These are phyloP conservation scores for Lentinula boryana DNA, from an alignment of 768 basidiomycete genomes.

Conservation along the genomic window DNA sequence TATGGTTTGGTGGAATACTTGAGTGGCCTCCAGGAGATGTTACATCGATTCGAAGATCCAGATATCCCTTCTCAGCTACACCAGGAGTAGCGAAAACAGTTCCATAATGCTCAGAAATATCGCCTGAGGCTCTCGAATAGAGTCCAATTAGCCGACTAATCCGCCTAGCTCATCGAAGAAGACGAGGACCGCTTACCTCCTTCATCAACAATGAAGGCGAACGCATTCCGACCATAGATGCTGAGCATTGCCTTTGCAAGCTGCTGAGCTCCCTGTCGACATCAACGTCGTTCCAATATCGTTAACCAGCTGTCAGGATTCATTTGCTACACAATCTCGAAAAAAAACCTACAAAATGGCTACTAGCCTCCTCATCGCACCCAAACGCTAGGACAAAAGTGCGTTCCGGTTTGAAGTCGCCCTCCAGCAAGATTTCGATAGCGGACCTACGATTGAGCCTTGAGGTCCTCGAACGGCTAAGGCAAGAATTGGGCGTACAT, in stretches of 20 bases:
- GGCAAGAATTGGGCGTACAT: conserved; percentile 11
- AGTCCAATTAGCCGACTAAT: not conserved
- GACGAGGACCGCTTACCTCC: conserved; percentile 23
- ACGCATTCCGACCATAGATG: conserved; percentile 48
- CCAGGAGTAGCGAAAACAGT: conserved; percentile 35
- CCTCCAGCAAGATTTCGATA: conserved; percentile 10
- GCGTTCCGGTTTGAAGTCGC: conserved; percentile 15
- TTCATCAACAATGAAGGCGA: conserved; percentile 63
- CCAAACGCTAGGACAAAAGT: conserved; percentile 23
- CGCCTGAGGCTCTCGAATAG: conserved; percentile 8
- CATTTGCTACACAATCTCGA: not conserved
- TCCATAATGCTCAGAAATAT: conserved; percentile 21
- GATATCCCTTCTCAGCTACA: conserved; percentile 37
- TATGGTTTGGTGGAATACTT: conserved; percentile 56
- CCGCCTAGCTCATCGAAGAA: not conserved
- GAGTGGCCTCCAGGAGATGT: conserved; percentile 57
- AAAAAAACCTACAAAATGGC: conserved; percentile 18
- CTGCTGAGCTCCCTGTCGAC: conserved; percentile 31
- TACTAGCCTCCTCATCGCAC: conserved; percentile 49
- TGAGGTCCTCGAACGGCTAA: not conserved
- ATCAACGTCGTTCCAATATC: not conserved
- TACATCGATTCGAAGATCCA: conserved; percentile 34
- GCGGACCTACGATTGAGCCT: conserved; percentile 1
- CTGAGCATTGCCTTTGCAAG: conserved; percentile 31
- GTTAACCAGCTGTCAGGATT: too few species aligned